phyloP scores from a whole-genome alignment of 805 yeast species.

The Phaffomyces opuntiae region DNA sequence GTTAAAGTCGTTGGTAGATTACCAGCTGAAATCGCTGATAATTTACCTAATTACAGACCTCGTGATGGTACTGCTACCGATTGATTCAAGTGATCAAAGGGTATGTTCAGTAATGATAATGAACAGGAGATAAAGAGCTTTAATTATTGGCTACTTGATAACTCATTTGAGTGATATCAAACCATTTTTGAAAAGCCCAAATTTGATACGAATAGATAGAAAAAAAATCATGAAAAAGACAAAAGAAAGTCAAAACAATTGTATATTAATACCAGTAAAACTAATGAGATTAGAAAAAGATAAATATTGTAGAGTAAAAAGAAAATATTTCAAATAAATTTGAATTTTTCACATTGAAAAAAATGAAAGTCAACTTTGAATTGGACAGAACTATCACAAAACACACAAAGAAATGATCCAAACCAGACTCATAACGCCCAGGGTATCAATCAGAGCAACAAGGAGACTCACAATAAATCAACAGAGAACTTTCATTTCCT shows the following conservation, averaged over 20 bases:
- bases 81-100: constrained; percentile 20
- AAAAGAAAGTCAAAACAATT: background rate
- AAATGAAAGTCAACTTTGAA: background rate
- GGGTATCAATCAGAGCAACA: background rate
- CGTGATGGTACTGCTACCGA: constrained; percentile 86
- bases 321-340: too few relatives aligned
- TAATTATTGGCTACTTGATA: too few relatives aligned
- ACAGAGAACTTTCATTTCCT: constrained; percentile 7
- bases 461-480: background rate
- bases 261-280: background rate
- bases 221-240: background rate
- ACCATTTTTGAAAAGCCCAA: too few relatives aligned
- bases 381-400: too few relatives aligned
- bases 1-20: constrained; percentile 87
- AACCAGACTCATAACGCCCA: background rate
- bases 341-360: background rate
- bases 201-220: background rate
- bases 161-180: too few relatives aligned
- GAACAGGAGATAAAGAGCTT: background rate
- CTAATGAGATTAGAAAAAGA: too few relatives aligned
- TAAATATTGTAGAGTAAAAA: too few relatives aligned
- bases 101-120: background rate
- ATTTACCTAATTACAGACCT: constrained; percentile 79
- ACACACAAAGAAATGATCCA: too few relatives aligned
- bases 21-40: constrained; percentile 77